Conservation (phyloP, 352 stramenopile genomes). For the Globisporangium splendens region DNA sequence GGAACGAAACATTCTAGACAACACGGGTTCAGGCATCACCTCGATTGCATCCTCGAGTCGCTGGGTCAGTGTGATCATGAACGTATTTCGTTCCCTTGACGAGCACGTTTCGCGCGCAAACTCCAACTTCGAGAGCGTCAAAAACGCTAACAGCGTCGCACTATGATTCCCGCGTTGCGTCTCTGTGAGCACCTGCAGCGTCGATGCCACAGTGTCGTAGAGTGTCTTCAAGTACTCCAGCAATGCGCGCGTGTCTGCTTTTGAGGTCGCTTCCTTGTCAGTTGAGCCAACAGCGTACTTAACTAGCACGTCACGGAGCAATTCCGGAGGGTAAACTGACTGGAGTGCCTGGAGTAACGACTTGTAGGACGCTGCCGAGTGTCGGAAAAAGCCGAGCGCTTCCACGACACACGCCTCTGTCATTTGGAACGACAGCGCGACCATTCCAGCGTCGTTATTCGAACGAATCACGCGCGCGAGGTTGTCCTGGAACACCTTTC, state of each 20-base stretch:
- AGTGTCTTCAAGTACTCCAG: constrained; percentile 10
- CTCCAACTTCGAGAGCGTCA: constrained; percentile 34
- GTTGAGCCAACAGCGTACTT: constrained; percentile 5
- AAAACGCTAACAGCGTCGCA: constrained; percentile 18
- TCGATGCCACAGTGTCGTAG: constrained; percentile 4
- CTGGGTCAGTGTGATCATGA: constrained; percentile 42
- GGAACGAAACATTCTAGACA: constrained; percentile 28
- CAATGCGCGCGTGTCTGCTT: constrained; percentile 4
- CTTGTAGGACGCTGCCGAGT: constrained; percentile 14
- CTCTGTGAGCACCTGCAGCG: constrained; percentile 1
- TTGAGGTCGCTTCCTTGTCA: background rate
- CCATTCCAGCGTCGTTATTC: background rate
- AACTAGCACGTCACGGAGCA: constrained; percentile 21
- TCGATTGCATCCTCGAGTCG: constrained; percentile 39
- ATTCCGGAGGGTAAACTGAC: constrained; percentile 22
- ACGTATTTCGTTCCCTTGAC: constrained; percentile 22
- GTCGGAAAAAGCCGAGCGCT: constrained; percentile 28
- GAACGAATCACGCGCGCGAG: background rate
- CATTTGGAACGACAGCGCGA: constrained; percentile 11
- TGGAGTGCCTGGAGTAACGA: constrained; percentile 23
- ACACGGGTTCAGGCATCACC: constrained; percentile 21
- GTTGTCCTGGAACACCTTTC: background rate
- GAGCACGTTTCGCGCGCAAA: constrained; percentile 45
- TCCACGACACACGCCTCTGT: constrained; percentile 24
- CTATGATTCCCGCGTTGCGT: background rate